Evolutionary conservation across 805 yeast genomes (phyloP).

Genomic region (Priceomyces haplophilus): DNA sequence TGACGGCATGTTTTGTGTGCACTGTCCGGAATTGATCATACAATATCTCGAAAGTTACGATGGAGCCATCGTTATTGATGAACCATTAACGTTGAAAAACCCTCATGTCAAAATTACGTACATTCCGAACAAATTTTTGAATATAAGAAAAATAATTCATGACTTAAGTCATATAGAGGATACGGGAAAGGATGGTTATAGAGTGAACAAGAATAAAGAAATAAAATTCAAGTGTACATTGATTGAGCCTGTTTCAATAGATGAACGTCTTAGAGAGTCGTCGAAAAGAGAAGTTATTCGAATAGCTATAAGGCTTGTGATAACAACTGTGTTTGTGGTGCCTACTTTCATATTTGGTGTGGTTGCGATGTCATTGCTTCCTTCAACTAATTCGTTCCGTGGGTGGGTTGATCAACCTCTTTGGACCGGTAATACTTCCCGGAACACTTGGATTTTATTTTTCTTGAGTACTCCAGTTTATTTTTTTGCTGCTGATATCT

Average conservation of each 20-base stretch:
- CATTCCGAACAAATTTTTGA: conserved; percentile 50
- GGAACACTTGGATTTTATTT: conserved; percentile 65
- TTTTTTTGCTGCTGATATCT: conserved; percentile 69
- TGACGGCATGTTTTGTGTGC: conserved; percentile 66
- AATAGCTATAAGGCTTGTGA: conserved; percentile 44
- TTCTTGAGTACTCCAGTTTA: conserved; percentile 69
- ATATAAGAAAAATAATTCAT: conserved; percentile 53
- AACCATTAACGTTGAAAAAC: conserved; percentile 50
- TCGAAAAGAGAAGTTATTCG: conserved; percentile 47
- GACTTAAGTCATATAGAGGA: conserved; percentile 47
- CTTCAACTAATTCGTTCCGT: conserved; percentile 39
- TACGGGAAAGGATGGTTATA: conserved; percentile 17
- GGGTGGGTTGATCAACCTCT: conserved; percentile 58
- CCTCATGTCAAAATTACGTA: conserved; percentile 67
- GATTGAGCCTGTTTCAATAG: conserved; percentile 55
- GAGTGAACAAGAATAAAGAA: conserved; percentile 11
- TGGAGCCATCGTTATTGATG: conserved; percentile 52
- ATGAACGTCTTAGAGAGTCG: conserved; percentile 55
- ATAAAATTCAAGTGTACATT: conserved; percentile 49
- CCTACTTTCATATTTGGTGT: conserved; percentile 69
- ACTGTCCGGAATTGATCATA: conserved; percentile 61
- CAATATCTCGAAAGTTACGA: conserved; percentile 51
- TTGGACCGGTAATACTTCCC: conserved; percentile 59
- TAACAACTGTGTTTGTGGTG: conserved; percentile 55
- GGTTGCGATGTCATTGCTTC: conserved; percentile 63